These are phyloP conservation scores for Litsea cubeba DNA, from an alignment of 164 flowering plant genomes.

Conservation along the genomic window DNA sequence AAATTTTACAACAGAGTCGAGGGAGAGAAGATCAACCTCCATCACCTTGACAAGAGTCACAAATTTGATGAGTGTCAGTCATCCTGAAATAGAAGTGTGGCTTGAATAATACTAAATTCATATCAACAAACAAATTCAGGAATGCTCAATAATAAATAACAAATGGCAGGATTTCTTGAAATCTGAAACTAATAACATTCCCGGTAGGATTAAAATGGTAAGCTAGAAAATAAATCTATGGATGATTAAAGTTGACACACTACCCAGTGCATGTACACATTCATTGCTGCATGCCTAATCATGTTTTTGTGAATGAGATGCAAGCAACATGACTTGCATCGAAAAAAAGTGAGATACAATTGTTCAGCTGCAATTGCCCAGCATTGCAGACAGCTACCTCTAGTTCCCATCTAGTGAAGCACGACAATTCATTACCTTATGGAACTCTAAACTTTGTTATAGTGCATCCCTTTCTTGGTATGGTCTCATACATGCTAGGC, in stretches of 20 bases:
- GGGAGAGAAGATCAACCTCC: conserved; percentile 90
- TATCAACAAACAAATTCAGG: neutral
- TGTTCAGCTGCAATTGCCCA: neutral
- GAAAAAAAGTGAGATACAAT: neutral
- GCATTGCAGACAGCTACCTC: neutral
- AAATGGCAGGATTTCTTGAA: neutral
- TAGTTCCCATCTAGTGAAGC: neutral
- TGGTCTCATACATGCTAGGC: neutral
- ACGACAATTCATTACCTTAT: neutral
- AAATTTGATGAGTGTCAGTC: conserved; percentile 12
- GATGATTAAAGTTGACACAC: neutral
- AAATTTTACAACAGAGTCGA: conserved; percentile 82
- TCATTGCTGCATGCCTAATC: neutral
- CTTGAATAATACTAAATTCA: neutral
- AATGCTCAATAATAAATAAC: neutral
- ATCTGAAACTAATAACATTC: neutral
- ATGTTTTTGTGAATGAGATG: neutral
- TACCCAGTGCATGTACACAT: neutral
- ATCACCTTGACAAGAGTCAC: conserved; percentile 53
- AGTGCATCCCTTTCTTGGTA: neutral
- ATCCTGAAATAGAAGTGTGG: conserved; percentile 4
- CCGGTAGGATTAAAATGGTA: neutral
- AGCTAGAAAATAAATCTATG: neutral
- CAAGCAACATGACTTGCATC: neutral
- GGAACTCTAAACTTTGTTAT: neutral